phyloP scores from a whole-genome alignment of 768 basidiomycete genomes.

The Tephrocybe sp. region DNA sequence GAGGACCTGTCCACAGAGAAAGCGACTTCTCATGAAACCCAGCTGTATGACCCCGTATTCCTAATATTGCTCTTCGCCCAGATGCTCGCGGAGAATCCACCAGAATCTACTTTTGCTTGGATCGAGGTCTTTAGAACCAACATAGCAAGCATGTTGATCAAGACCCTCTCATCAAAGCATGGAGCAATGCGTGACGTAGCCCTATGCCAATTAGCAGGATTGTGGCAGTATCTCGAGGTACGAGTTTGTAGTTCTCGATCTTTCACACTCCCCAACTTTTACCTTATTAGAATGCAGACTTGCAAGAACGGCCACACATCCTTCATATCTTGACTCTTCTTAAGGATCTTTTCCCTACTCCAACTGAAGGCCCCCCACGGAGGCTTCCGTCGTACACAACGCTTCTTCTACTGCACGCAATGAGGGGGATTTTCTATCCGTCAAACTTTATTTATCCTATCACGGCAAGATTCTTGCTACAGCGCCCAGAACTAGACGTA shows the following conservation, averaged over 20 bases:
- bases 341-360: constrained; percentile 52
- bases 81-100: constrained; percentile 57
- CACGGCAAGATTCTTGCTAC: constrained; percentile 84
- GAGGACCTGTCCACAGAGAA: constrained; percentile 30
- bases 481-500: constrained; percentile 78
- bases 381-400: constrained; percentile 78
- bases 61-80: constrained; percentile 64
- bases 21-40: constrained; percentile 30
- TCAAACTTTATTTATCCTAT: constrained; percentile 86
- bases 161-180: constrained; percentile 68
- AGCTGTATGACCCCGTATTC: constrained; percentile 80
- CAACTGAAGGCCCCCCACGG: constrained; percentile 35
- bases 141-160: constrained; percentile 67
- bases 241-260: constrained; percentile 18
- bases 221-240: constrained; percentile 67
- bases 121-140: constrained; percentile 85
- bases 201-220: constrained; percentile 53
- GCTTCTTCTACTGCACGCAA: constrained; percentile 78
- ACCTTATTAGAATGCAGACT: constrained; percentile 48
- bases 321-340: constrained; percentile 65
- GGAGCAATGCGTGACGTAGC: constrained; percentile 57
- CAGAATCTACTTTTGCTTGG: constrained; percentile 69
- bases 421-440: constrained; percentile 82
- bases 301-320: constrained; percentile 79
- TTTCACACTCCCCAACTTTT: constrained; percentile 1